phyloP scores from a whole-genome alignment of 106 monocot species.

The Gastrodia elata region DNA sequence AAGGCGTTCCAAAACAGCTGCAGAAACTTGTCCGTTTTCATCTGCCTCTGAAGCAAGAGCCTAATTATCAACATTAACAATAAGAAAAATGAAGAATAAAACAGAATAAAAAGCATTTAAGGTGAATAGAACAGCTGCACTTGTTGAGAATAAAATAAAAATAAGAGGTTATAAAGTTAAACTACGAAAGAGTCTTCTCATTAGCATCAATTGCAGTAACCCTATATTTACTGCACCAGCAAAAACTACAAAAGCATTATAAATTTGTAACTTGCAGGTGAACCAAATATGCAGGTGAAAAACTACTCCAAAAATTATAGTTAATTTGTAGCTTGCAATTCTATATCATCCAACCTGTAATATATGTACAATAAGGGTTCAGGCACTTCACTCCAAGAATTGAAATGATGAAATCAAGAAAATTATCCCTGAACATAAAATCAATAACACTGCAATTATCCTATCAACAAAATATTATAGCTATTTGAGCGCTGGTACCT shows the following conservation, averaged over 20 bases:
- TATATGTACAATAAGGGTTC: neutral
- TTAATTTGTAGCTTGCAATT: neutral
- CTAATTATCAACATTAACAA: slow-evolving; percentile 28
- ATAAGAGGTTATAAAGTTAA: neutral
- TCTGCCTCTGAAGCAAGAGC: slow-evolving; percentile 96
- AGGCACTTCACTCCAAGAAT: neutral
- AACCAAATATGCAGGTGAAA: neutral
- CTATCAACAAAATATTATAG: neutral
- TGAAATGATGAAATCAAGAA: slow-evolving; percentile 3
- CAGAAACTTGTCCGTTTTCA: slow-evolving; percentile 94
- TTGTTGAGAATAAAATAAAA: neutral
- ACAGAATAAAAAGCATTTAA: neutral
- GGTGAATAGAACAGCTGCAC: neutral
- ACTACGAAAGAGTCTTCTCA: neutral
- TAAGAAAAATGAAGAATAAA: slow-evolving; percentile 3
- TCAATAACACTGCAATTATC: neutral
- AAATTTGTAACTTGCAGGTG: neutral
- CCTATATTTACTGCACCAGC: neutral
- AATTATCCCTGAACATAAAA: neutral
- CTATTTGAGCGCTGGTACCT: neutral
- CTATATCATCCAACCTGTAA: neutral
- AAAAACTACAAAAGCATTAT: neutral
- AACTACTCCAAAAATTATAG: no score
- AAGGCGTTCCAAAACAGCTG: slow-evolving; percentile 86
- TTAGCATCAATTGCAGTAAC: neutral